Conservation (phyloP, 2,329 filamentous ascomycete genomes). For the Westerdykella sp. region DNA sequence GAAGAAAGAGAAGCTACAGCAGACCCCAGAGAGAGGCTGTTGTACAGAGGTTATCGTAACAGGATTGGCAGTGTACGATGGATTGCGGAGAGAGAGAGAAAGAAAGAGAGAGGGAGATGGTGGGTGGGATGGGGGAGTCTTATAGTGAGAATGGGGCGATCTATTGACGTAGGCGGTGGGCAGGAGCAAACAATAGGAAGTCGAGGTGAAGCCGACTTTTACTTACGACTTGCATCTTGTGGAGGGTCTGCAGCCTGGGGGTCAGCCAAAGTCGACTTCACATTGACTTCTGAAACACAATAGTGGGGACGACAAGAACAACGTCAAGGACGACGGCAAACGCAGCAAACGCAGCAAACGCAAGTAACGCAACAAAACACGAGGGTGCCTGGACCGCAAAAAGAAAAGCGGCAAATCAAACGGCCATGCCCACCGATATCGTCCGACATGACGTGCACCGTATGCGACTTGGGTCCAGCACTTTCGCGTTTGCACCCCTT, state of each 20-base stretch:
- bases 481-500: too few species aligned
- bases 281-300: constrained; percentile 2
- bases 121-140: constrained; percentile 2
- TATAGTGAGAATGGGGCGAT: neutral
- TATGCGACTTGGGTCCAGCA: too few species aligned
- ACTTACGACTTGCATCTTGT: constrained; percentile 72
- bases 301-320: neutral
- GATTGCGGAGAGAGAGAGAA: constrained; percentile 1
- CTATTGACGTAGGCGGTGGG: neutral
- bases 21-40: constrained; percentile 11
- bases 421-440: too few species aligned
- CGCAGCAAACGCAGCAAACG: too few species aligned
- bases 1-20: constrained; percentile 7
- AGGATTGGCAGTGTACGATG: constrained; percentile 1
- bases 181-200: constrained; percentile 2
- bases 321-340: neutral
- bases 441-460: too few species aligned
- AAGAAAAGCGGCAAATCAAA: too few species aligned
- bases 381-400: too few species aligned
- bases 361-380: too few species aligned
- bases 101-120: constrained; percentile 7
- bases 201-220: constrained; percentile 20
- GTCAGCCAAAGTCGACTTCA: constrained; percentile 26
- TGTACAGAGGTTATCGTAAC: constrained; percentile 12
- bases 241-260: constrained; percentile 49